These are phyloP conservation scores for Fusarium heterosporum DNA, from an alignment of 2,329 filamentous ascomycete species.

Conservation along the genomic window DNA sequence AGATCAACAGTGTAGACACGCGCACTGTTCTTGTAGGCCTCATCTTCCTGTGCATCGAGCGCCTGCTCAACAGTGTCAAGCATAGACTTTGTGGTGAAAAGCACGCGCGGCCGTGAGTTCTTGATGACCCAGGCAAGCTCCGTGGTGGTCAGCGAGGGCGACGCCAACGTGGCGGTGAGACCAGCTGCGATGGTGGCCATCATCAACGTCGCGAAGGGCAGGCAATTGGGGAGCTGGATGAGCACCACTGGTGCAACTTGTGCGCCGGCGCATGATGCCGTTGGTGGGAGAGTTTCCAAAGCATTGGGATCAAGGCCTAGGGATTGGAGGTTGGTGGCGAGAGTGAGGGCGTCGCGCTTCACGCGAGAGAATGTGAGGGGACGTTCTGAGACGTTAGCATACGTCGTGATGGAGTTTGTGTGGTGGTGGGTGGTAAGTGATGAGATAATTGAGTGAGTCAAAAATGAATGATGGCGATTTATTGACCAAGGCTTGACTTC, in stretches of 20 bases:
- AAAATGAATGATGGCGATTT: background rate
- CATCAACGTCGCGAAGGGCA: conserved; percentile 53
- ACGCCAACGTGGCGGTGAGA: conserved; percentile 55
- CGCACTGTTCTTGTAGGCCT: conserved; percentile 53
- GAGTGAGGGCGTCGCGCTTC: conserved; percentile 50
- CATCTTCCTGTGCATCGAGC: conserved; percentile 50
- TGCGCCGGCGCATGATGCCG: conserved; percentile 53
- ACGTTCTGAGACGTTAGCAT: conserved; percentile 47
- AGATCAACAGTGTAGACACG: conserved; percentile 70
- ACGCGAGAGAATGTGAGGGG: conserved; percentile 52
- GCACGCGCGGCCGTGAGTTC: conserved; percentile 53
- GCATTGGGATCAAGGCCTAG: conserved; percentile 53
- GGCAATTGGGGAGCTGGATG: conserved; percentile 57
- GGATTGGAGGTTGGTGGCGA: conserved; percentile 52
- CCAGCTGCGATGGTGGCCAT: conserved; percentile 56
- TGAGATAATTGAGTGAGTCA: background rate
- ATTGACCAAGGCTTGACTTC: background rate
- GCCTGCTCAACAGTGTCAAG: conserved; percentile 52
- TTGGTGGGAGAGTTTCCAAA: conserved; percentile 52
- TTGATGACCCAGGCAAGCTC: conserved; percentile 58
- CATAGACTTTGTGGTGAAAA: conserved; percentile 53
- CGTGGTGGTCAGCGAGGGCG: conserved; percentile 54
- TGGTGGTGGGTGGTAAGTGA: background rate
- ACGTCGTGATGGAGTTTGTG: background rate
- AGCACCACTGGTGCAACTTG: conserved; percentile 57